phyloP scores from a whole-genome alignment of 1,139 yeast species.

The Zygosaccharomyces sapae region DNA sequence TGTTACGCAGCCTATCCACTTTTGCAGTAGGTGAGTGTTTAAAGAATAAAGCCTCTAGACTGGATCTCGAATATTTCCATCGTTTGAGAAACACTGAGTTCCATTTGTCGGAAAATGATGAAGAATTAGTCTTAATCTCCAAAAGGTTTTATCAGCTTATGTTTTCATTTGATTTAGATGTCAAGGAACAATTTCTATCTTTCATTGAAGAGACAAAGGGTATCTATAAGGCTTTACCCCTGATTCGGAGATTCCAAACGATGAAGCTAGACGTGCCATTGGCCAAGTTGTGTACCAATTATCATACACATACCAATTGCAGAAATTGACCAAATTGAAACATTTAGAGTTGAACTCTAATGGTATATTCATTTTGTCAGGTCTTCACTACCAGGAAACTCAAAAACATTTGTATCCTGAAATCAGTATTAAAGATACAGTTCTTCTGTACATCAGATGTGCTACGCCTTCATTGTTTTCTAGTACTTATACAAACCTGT shows the following conservation, averaged over 20 bases:
- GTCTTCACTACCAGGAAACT: constrained; percentile 29
- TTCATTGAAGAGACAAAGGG: constrained; percentile 25
- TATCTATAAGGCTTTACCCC: constrained; percentile 32
- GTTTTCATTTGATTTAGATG: constrained; percentile 49
- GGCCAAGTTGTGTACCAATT: constrained; percentile 39
- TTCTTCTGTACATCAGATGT: constrained; percentile 36
- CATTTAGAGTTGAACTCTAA: constrained; percentile 33
- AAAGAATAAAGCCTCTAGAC: constrained; percentile 21
- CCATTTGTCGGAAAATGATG: constrained; percentile 10
- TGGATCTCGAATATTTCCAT: constrained; percentile 20
- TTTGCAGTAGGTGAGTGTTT: constrained; percentile 45
- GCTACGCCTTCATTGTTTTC: constrained; percentile 38
- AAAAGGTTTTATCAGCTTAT: constrained; percentile 25
- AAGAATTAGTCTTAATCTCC: constrained; percentile 31
- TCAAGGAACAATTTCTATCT: constrained; percentile 42
- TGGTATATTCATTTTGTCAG: constrained; percentile 36
- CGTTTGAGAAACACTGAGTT: constrained; percentile 11
- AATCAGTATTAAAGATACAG: constrained; percentile 26
- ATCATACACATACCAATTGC: constrained; percentile 37
- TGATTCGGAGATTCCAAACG: constrained; percentile 29
- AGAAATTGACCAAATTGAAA: constrained; percentile 28
- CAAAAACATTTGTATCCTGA: constrained; percentile 14
- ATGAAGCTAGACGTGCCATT: constrained; percentile 30
- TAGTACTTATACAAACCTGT: constrained; percentile 26
- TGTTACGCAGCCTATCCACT: constrained; percentile 44